Percentiles rank a stretch among this genome's conserved stretches.
These are phyloP conservation scores for Hypoxylon sp. DNA, from an alignment of 2,329 filamentous ascomycete species.

Conservation along the genomic window DNA sequence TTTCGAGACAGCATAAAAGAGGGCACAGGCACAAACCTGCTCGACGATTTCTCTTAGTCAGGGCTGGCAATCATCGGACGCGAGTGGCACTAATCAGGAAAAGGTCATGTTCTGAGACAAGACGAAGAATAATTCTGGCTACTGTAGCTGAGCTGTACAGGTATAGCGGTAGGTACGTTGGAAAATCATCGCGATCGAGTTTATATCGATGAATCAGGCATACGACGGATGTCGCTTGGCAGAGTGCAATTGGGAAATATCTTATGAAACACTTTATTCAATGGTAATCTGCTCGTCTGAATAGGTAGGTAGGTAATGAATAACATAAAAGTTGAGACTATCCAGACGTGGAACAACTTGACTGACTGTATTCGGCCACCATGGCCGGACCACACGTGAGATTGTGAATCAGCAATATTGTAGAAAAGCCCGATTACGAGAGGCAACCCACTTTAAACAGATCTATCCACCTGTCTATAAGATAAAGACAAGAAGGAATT, in stretches of 20 bases:
- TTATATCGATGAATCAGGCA: constrained; percentile 9
- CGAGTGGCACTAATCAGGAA: constrained; percentile 10
- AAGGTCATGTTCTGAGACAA: constrained; percentile 6
- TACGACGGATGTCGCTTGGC: constrained; percentile 16
- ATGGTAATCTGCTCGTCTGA: not conserved
- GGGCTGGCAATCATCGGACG: constrained; percentile 9
- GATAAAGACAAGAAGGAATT: constrained; percentile 17
- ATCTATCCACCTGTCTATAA: constrained; percentile 20
- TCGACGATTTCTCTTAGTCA: constrained; percentile 21
- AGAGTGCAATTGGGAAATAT: constrained; percentile 10
- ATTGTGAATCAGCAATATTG: constrained; percentile 16
- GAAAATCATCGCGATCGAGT: constrained; percentile 17
- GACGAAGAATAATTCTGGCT: too few species aligned
- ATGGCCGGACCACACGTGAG: not conserved
- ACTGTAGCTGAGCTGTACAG: constrained; percentile 4
- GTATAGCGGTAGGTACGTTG: not conserved
- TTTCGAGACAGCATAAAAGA: constrained; percentile 30
- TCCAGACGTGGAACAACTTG: constrained; percentile 23
- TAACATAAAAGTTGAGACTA: constrained; percentile 24
- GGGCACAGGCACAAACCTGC: constrained; percentile 20
- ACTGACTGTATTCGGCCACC: constrained; percentile 6
- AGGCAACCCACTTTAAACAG: constrained; percentile 18
- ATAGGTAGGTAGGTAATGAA: constrained; percentile 10
- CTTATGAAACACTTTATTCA: constrained; percentile 7
- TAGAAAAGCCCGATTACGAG: constrained; percentile 12